Conservation (phyloP, 2,329 filamentous ascomycete genomes). For the Colletotrichum camelliae region DNA sequence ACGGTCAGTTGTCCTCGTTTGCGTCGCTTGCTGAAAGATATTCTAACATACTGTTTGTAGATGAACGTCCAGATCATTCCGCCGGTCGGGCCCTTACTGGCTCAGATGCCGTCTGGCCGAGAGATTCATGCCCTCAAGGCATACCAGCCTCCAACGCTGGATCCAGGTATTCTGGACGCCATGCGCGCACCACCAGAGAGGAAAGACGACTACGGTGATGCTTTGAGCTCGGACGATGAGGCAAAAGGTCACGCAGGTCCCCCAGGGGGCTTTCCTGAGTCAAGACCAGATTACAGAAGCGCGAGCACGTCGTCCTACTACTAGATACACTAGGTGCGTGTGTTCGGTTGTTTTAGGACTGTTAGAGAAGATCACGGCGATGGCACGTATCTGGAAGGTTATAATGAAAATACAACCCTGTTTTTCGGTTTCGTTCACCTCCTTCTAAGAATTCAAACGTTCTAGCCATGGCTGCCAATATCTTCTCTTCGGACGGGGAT, state of each 20-base stretch:
- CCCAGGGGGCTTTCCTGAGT: constrained; percentile 58
- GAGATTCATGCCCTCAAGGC: constrained; percentile 79
- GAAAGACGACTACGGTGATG: constrained; percentile 36
- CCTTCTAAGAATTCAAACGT: not conserved
- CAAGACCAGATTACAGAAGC: constrained; percentile 43
- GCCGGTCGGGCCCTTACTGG: constrained; percentile 71
- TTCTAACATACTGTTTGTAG: constrained; percentile 41
- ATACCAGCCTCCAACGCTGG: constrained; percentile 70
- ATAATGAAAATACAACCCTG: constrained; percentile 7
- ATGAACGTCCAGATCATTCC: constrained; percentile 83
- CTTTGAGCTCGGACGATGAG: constrained; percentile 45
- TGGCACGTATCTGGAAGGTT: constrained; percentile 1
- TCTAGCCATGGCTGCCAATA: not conserved
- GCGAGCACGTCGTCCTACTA: constrained; percentile 44
- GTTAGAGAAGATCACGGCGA: not conserved
- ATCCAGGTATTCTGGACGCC: constrained; percentile 66
- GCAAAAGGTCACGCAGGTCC: constrained; percentile 34
- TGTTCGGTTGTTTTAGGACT: not conserved
- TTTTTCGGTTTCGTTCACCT: not conserved
- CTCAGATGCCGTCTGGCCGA: constrained; percentile 84
- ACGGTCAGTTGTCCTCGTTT: constrained; percentile 63
- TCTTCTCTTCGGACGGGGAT: not conserved
- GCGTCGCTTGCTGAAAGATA: not conserved
- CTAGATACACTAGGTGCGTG: not conserved
- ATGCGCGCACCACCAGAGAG: constrained; percentile 61